Evolutionary conservation across 2,329 filamentous ascomycete species (phyloP), one percentile per base, ranked within the genome.

Genomic region (Colletotrichum zoysiae): DNA sequence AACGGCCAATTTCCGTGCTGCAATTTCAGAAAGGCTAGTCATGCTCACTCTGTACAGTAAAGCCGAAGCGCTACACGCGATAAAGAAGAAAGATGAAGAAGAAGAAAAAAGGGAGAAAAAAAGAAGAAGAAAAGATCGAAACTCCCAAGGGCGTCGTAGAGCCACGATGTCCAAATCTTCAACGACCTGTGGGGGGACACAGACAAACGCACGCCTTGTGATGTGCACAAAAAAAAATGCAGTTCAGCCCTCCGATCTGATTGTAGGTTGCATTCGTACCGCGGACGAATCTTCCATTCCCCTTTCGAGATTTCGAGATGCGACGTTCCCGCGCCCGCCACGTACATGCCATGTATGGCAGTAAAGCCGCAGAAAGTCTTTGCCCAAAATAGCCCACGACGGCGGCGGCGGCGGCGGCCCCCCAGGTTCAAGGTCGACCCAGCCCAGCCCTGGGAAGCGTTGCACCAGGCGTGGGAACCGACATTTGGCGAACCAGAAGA

Each of bases 391-490:
- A 62, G 33, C n/a, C n/a, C 8, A 61, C 14, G 8, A 23, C 20
- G 35, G 23, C 35, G 40, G 48, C 50, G 63, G n/a, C n/a, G n/a
- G n/a, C n/a, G n/a, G n/a, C n/a, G n/a, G n/a, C n/a, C n/a, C 26
- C 26, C 26, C 26, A 3, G 26, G 26, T 30, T 30, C 26, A n/a
- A 30, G 26, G 26, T 30, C 3, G 26, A 30, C 26, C n/a, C n/a
- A n/a, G n/a, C 66, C 63, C 33, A 48, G 56, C 57, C 38, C 60
- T 16, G n/a, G 64, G 44, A 12, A 67, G 44, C 38, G 64, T 67
- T 62, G 57, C 68, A 67, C 57, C 57, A 63, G 53, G 48, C 26
- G 56, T 35, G 38, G 48, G 35, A 30, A 26, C 38, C 23, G 16
- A 20, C 30, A 11, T 42, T 57, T 61, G 26, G 59, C 59, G 44